phyloP scores from a whole-genome alignment of 1,139 yeast species.

The Tardiomyces blankii region DNA sequence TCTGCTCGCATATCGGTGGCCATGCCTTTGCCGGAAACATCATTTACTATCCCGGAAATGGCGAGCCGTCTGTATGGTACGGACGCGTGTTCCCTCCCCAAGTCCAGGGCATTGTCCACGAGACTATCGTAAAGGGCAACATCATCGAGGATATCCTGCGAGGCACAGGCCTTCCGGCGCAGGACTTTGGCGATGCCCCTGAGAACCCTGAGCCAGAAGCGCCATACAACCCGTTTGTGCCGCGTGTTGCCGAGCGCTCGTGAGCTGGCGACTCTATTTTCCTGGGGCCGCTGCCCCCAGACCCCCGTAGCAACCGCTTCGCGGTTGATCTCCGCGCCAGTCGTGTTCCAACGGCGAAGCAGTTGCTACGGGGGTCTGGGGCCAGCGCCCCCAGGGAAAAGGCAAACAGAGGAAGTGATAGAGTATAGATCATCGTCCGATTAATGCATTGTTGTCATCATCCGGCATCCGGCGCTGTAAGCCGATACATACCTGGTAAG shows the following conservation, averaged over 20 bases:
- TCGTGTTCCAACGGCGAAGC: too few relatives aligned
- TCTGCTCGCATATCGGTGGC: conserved; percentile 64
- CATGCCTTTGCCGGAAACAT: conserved; percentile 74
- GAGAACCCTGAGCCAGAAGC: background rate
- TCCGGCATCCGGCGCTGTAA: too few relatives aligned
- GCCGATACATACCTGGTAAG: too few relatives aligned
- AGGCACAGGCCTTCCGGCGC: conserved; percentile 23
- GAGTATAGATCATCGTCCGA: too few relatives aligned
- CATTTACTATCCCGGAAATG: conserved; percentile 33
- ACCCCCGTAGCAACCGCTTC: too few relatives aligned
- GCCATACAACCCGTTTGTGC: background rate
- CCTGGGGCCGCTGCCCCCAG: too few relatives aligned
- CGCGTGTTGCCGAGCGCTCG: background rate
- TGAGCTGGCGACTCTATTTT: background rate
- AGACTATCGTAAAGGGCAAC: conserved; percentile 37
- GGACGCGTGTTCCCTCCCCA: conserved; percentile 55
- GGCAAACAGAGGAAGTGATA: too few relatives aligned
- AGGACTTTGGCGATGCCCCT: background rate
- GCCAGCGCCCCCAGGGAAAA: too few relatives aligned
- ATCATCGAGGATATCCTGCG: conserved; percentile 47
- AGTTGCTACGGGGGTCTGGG: too few relatives aligned
- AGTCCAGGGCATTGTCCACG: conserved; percentile 53
- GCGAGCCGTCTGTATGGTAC: conserved; percentile 47
- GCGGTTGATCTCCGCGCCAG: too few relatives aligned
- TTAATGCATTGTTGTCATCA: too few relatives aligned